Percentiles rank a stretch among this genome's conserved stretches.
phyloP scores from a whole-genome alignment of 1,284 basidiomycete species.

The Ceratobasidium sp. region DNA sequence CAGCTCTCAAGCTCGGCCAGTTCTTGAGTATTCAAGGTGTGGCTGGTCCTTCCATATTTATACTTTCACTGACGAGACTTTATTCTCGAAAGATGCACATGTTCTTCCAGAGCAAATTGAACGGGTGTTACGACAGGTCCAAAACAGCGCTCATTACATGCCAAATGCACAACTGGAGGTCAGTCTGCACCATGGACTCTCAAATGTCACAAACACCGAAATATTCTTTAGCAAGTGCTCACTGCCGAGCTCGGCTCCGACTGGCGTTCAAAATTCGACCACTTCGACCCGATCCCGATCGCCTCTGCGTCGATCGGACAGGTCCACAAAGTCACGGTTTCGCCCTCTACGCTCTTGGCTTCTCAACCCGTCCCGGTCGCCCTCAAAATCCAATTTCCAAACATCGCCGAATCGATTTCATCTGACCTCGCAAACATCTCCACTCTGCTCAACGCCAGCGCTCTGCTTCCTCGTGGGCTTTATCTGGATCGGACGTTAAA shows the following conservation, averaged over 20 bases:
- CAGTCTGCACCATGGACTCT: neutral
- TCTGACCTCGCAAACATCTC: conserved; percentile 91
- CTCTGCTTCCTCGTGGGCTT: conserved; percentile 85
- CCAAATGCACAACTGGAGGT: conserved; percentile 98
- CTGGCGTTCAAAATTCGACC: conserved; percentile 78
- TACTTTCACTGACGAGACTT: neutral
- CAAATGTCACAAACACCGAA: neutral
- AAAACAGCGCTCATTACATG: conserved; percentile 98
- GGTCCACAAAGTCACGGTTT: conserved; percentile 84
- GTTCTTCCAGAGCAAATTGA: conserved; percentile 90
- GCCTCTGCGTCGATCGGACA: conserved; percentile 98
- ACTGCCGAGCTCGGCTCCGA: conserved; percentile 74
- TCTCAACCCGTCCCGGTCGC: conserved; percentile 65
- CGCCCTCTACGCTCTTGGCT: conserved; percentile 50
- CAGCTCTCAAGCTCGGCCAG: conserved; percentile 96
- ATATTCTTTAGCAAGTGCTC: conserved; percentile 74
- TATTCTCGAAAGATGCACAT: conserved; percentile 73
- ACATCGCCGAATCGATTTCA: conserved; percentile 85
- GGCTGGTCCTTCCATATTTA: conserved; percentile 39
- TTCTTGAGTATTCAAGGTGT: conserved; percentile 97
- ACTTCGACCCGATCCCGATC: conserved; percentile 89
- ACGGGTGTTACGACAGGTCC: conserved; percentile 88
- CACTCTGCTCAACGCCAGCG: conserved; percentile 81
- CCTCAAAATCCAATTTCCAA: conserved; percentile 97
- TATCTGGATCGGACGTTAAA: conserved; percentile 89